These are phyloP conservation scores for Kernera saxatilis DNA, from an alignment of 345 rosid genomes.

Conservation along the genomic window DNA sequence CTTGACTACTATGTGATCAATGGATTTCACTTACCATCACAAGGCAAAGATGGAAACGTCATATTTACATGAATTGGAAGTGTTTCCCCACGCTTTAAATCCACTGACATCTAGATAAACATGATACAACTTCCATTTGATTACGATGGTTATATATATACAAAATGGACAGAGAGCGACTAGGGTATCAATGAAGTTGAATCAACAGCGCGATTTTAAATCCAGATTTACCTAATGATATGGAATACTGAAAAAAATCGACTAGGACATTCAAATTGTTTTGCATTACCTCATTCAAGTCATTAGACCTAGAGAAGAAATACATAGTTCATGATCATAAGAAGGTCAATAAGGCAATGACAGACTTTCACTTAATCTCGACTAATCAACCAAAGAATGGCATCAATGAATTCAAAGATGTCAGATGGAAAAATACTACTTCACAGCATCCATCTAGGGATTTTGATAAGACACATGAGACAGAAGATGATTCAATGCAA, in stretches of 20 bases:
- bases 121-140: not conserved
- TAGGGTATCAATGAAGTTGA: not conserved
- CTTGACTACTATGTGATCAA: not conserved
- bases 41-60: constrained; percentile 87
- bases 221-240: not conserved
- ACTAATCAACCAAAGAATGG: not conserved
- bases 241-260: not conserved
- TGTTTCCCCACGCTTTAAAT: constrained; percentile 92
- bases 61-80: constrained; percentile 88
- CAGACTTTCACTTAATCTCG: not conserved
- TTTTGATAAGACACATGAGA: not conserved
- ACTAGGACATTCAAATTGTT: not conserved
- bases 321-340: not conserved
- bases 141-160: not conserved
- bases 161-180: not conserved
- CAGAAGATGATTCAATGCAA: not conserved
- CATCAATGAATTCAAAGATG: not conserved
- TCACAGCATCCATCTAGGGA: not conserved
- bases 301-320: not conserved
- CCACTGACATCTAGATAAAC: constrained; percentile 83
- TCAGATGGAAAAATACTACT: not conserved
- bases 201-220: not conserved
- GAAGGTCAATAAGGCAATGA: not conserved
- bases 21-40: constrained; percentile 58
- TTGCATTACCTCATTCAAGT: not conserved